Percentiles rank a stretch among this genome's conserved stretches.
Evolutionary conservation across 2,329 filamentous ascomycete species (phyloP).

Genomic region (Dryadomyces quercivorus): DNA sequence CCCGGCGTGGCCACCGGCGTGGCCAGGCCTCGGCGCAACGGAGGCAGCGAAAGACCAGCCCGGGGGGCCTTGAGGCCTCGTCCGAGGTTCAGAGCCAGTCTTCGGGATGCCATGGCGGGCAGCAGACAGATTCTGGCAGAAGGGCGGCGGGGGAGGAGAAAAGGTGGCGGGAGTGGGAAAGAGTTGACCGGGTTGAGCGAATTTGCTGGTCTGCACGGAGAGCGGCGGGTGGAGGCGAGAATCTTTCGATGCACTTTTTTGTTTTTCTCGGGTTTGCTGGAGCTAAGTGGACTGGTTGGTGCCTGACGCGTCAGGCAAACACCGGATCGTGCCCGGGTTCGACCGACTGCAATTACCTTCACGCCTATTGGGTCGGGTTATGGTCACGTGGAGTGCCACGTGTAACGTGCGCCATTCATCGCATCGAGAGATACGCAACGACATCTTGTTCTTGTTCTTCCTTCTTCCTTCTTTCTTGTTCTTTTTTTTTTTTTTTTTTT

Average conservation of each 20-base stretch:
- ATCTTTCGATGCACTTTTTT: constrained; percentile 21
- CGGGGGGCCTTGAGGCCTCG: constrained; percentile 74
- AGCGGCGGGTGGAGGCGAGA: constrained; percentile 9
- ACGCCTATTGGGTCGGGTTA: constrained; percentile 2
- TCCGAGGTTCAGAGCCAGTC: constrained; percentile 90
- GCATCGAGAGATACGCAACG: no score
- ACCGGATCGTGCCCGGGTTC: background rate
- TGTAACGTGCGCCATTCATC: no score
- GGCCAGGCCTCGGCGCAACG: constrained; percentile 77
- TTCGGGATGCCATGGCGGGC: constrained; percentile 79
- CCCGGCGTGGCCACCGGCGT: constrained; percentile 55
- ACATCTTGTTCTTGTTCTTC: no score
- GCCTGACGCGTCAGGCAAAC: constrained; percentile 10
- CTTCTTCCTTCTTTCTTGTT: no score
- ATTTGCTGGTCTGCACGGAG: constrained; percentile 14
- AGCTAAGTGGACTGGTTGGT: constrained; percentile 8
- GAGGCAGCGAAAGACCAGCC: constrained; percentile 67
- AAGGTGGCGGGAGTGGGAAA: constrained; percentile 9
- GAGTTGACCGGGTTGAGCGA: constrained; percentile 35
- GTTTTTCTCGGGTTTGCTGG: constrained; percentile 10
- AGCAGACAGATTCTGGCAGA: constrained; percentile 27
- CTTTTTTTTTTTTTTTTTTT: no score
- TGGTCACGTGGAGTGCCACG: background rate
- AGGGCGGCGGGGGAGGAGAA: constrained; percentile 17
- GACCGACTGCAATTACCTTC: constrained; percentile 6